A percentile compares a stretch with the other conserved stretches of the same genome.
Conservation (phyloP, 2,329 filamentous ascomycete genomes). For the Alternaria ethzedia region DNA sequence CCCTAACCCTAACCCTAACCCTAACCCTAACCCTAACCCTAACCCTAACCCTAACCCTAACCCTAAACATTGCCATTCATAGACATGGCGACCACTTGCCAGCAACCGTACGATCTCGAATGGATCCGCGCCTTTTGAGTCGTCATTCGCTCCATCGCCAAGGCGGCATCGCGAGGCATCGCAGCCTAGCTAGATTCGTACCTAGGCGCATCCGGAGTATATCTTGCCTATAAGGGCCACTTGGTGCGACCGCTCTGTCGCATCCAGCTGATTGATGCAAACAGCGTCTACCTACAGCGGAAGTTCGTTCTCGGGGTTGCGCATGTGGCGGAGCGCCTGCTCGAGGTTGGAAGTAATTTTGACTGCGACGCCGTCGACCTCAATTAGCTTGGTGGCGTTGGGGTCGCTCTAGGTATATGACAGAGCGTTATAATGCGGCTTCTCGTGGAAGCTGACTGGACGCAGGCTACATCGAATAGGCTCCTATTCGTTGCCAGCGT, state of each 20-base stretch:
- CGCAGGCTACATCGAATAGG: not conserved
- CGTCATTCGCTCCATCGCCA: not conserved
- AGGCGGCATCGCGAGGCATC: not conserved
- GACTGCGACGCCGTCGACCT: not conserved
- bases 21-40: too few relatives aligned
- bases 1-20: too few relatives aligned
- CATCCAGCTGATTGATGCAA: not conserved
- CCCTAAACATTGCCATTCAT: not conserved
- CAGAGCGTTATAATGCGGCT: constrained; percentile 10
- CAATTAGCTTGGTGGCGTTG: not conserved
- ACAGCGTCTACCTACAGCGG: constrained; percentile 1
- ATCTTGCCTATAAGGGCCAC: not conserved
- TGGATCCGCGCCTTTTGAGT: not conserved
- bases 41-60: too few relatives aligned
- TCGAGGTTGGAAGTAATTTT: not conserved
- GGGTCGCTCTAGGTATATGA: constrained; percentile 15
- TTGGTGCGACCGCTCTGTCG: not conserved
- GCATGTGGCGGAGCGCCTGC: not conserved
- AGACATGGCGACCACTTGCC: not conserved
- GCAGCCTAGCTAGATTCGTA: not conserved
- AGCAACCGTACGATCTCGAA: not conserved
- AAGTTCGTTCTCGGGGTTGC: not conserved
- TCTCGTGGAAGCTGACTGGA: not conserved
- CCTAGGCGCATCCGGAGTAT: not conserved
- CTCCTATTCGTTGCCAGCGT: not conserved